Percentiles rank a stretch among this genome's conserved stretches.
phyloP scores from a whole-genome alignment of 805 yeast genomes.

The Yamadazyma paraphyllophila region DNA sequence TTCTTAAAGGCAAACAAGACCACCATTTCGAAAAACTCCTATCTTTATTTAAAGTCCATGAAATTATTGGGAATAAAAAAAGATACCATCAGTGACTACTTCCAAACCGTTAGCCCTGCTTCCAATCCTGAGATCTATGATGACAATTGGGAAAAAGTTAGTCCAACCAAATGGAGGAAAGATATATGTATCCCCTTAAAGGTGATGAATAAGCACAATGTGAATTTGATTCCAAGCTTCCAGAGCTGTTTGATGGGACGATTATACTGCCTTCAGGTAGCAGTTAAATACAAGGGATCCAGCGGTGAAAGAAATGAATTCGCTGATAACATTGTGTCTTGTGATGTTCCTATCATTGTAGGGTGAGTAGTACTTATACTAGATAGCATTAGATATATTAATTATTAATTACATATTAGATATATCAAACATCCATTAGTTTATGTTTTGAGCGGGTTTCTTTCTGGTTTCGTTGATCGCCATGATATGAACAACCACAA shows the following conservation, averaged over 20 bases:
- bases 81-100: conserved; percentile 39
- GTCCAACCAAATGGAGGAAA: conserved; percentile 24
- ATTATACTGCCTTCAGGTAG: conserved; percentile 51
- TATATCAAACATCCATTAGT: background rate
- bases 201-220: conserved; percentile 40
- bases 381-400: background rate
- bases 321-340: conserved; percentile 29
- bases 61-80: conserved; percentile 38
- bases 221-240: conserved; percentile 59
- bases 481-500: too few species aligned
- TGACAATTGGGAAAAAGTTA: conserved; percentile 26
- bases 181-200: conserved; percentile 41
- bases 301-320: conserved; percentile 34
- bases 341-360: conserved; percentile 38
- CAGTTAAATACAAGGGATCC: conserved; percentile 43
- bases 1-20: conserved; percentile 36
- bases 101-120: conserved; percentile 25
- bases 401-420: background rate
- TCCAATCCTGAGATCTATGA: conserved; percentile 24
- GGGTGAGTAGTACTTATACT: conserved; percentile 18
- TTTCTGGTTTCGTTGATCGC: too few species aligned
- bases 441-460: too few species aligned
- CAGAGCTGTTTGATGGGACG: conserved; percentile 64
- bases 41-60: conserved; percentile 37
- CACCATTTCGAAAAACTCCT: conserved; percentile 30